Evolutionary conservation across 2,329 filamentous ascomycete genomes (phyloP), one percentile per base, ranked within the genome.

Genomic region (Ascochyta fabae): DNA sequence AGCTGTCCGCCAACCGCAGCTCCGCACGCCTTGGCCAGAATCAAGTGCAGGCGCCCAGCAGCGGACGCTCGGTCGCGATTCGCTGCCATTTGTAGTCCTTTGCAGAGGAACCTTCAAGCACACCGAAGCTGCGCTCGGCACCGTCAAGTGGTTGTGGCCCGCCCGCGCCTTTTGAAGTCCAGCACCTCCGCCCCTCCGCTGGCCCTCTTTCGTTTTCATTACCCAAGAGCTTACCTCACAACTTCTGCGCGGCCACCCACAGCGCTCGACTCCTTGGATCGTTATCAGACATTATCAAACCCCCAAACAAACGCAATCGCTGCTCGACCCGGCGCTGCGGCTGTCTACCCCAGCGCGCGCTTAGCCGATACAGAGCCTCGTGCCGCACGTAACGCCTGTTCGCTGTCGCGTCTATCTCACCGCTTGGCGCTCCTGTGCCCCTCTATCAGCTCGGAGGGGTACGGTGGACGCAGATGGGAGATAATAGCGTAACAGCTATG

Each of bases 181-280:
- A 68, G 68, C 67, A 65, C 67, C 65, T 67, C 70, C 66, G 67
- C 70, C 70, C 67, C 65, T 69, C 65, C 60, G 62, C 64, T 60
- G 58, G 63, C 62, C 65, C 60, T 64, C 58, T 62, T 61, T 62
- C 64, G 69, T 78, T 79, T 78, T 66, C 76, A 79, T 80, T 80
- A 79, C 72, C 75, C 75, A 79, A 79, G 70, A 72, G 70, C 72
- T 79, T 79, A 79, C 77, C 76, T 78, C 77, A 78, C 77, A 70
- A 68, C 71, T 73, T 70, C 65, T 69, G 69, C 72, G 66, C 71
- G 69, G 72, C 71, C 70, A 71, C 70, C 63, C 70, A 72, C 65
- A 72, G 61, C 63, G 58, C 63, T 60, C 56, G 52, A 61, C 57
- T 50, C 57, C 48, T 26, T 56, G 58, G 60, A 47, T 35, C 70